Evolutionary conservation across 331 rosid species (phyloP).

Genomic region (Malus hybrid): DNA sequence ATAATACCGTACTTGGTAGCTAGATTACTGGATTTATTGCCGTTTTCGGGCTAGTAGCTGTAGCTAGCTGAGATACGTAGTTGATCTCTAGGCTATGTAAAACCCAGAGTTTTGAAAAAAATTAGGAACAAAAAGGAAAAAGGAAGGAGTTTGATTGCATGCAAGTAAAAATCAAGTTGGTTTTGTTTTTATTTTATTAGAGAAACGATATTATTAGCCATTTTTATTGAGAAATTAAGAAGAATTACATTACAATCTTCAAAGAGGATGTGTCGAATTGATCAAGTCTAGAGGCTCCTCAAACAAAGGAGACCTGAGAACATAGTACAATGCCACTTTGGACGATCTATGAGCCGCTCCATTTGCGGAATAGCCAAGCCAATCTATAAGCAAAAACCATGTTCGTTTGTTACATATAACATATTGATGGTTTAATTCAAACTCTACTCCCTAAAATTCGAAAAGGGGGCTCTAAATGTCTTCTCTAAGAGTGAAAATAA

Average conservation of each 20-base stretch:
- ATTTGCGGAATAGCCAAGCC: too few relatives aligned
- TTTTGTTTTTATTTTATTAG: not conserved
- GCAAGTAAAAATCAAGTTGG: not conserved
- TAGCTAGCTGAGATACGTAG: not conserved
- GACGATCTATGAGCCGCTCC: too few relatives aligned
- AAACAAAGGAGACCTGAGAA: too few relatives aligned
- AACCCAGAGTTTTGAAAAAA: not conserved
- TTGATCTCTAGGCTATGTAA: not conserved
- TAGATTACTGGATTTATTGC: not conserved
- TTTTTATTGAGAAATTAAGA: too few relatives aligned
- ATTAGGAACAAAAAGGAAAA: not conserved
- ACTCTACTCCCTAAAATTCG: not conserved
- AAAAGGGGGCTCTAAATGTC: too few relatives aligned
- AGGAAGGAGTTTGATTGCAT: not conserved
- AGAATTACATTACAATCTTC: too few relatives aligned
- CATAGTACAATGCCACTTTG: too few relatives aligned
- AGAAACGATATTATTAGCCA: too few relatives aligned
- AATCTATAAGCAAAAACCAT: too few relatives aligned
- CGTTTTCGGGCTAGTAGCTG: not conserved
- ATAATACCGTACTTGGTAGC: not conserved
- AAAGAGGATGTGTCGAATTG: too few relatives aligned
- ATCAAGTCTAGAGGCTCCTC: too few relatives aligned
- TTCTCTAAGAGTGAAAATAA: not conserved
- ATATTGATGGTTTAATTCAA: not conserved
- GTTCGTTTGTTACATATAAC: too few relatives aligned